Conservation (phyloP, 75 land plant genomes). For the Pseudotsuga menziesii region DNA sequence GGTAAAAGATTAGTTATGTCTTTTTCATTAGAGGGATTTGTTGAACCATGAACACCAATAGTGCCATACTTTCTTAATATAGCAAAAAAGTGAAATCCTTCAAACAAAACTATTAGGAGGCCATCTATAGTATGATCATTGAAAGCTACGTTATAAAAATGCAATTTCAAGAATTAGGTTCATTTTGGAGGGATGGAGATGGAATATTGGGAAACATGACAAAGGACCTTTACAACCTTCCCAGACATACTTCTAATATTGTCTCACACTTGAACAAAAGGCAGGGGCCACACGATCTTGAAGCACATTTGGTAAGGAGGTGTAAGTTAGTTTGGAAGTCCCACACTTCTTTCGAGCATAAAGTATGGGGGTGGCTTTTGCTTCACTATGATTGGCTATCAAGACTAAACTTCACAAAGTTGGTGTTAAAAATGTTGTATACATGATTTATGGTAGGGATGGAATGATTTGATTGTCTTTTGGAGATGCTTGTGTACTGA, state of each 20-base stretch:
- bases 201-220: not conserved
- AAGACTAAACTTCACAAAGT: not conserved
- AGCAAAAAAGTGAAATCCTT: no score
- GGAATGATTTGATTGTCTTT: not conserved
- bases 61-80: no score
- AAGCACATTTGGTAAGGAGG: not conserved
- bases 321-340: not conserved
- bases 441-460: not conserved
- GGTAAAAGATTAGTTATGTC: no score
- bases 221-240: not conserved
- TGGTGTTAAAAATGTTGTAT: no score
- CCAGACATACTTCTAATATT: not conserved
- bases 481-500: not conserved
- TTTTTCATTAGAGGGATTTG: no score
- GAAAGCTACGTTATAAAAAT: not conserved
- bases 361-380: not conserved
- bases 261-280: not conserved
- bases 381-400: not conserved
- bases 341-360: not conserved
- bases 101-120: no score
- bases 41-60: no score
- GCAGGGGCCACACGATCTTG: not conserved
- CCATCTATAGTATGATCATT: no score
- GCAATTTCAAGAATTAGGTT: not conserved
- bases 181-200: not conserved